phyloP scores from a whole-genome alignment of 2,329 filamentous ascomycete genomes.

The Talaromyces sp. region DNA sequence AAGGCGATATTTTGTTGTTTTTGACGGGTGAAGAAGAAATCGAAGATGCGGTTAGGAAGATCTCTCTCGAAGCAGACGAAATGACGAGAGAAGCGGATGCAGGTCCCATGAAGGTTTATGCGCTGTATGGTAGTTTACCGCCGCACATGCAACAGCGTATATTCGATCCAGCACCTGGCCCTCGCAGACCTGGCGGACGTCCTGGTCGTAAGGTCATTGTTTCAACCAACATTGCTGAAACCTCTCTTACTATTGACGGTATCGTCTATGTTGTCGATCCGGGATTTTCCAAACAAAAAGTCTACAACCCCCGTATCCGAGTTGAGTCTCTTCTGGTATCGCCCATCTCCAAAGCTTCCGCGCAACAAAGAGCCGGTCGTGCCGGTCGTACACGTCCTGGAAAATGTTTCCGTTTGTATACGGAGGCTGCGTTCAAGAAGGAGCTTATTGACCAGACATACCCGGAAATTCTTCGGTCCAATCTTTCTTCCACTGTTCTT shows the following conservation, averaged over 20 bases:
- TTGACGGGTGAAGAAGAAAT: conserved; percentile 98
- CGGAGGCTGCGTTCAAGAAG: conserved; percentile 92
- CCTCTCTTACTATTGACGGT: conserved; percentile 93
- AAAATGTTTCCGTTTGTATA: conserved; percentile 97
- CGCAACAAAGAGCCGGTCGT: conserved; percentile 96
- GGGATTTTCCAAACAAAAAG: conserved; percentile 98
- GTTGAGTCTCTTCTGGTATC: conserved; percentile 97
- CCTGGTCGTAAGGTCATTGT: conserved; percentile 93
- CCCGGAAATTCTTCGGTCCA: conserved; percentile 91
- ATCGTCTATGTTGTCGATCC: conserved; percentile 99
- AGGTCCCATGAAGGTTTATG: conserved; percentile 84
- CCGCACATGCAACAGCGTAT: conserved; percentile 92
- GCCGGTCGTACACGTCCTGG: conserved; percentile 96
- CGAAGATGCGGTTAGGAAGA: conserved; percentile 91
- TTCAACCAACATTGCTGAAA: conserved; percentile 97
- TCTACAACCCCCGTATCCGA: conserved; percentile 94
- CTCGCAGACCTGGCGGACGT: conserved; percentile 69
- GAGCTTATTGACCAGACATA: conserved; percentile 97
- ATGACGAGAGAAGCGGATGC: conserved; percentile 87
- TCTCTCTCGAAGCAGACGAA: conserved; percentile 84
- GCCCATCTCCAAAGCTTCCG: conserved; percentile 95
- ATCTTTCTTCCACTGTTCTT: conserved; percentile 88
- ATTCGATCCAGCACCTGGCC: conserved; percentile 79
- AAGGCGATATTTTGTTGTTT: conserved; percentile 92
- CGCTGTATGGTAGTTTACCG: conserved; percentile 88